phyloP scores from a whole-genome alignment of 129 eudicot species.

The Artemisia argyi region DNA sequence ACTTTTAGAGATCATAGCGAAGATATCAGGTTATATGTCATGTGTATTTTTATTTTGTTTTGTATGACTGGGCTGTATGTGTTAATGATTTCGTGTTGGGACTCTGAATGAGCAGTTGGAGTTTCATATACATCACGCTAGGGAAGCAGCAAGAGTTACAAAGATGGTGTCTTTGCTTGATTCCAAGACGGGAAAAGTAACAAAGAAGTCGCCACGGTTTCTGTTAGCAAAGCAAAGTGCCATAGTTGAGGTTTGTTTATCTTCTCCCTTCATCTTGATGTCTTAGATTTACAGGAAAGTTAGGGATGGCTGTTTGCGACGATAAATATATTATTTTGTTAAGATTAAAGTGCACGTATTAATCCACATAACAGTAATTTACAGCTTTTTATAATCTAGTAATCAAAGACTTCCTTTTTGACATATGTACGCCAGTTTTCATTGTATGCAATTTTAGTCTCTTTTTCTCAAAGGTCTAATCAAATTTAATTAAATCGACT shows the following conservation, averaged over 20 bases:
- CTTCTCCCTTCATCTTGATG: not conserved
- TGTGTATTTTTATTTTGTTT: not conserved
- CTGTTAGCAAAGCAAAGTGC: slow-evolving; percentile 91
- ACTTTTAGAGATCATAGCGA: not conserved
- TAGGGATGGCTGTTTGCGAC: too few relatives aligned
- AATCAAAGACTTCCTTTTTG: too few relatives aligned
- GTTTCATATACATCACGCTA: slow-evolving; percentile 90
- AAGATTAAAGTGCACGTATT: too few relatives aligned
- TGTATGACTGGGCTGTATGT: not conserved
- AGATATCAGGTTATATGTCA: not conserved
- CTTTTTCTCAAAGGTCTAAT: too few relatives aligned
- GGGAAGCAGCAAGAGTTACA: slow-evolving; percentile 70
- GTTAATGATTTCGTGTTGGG: slow-evolving; percentile 8
- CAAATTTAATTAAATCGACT: too few relatives aligned
- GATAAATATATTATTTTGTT: too few relatives aligned
- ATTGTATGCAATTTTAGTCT: too few relatives aligned
- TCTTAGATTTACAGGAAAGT: too few relatives aligned
- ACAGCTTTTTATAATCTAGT: too few relatives aligned
- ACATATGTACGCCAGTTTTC: too few relatives aligned
- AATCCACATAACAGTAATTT: too few relatives aligned
- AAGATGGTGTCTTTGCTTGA: slow-evolving; percentile 85
- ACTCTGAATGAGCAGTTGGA: slow-evolving; percentile 61
- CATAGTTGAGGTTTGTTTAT: slow-evolving; percentile 65
- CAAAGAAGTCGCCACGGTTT: slow-evolving; percentile 89
- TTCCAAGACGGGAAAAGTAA: slow-evolving; percentile 83